Evolutionary conservation across 805 yeast genomes (phyloP).

Genomic region (Millerozyma miso): DNA sequence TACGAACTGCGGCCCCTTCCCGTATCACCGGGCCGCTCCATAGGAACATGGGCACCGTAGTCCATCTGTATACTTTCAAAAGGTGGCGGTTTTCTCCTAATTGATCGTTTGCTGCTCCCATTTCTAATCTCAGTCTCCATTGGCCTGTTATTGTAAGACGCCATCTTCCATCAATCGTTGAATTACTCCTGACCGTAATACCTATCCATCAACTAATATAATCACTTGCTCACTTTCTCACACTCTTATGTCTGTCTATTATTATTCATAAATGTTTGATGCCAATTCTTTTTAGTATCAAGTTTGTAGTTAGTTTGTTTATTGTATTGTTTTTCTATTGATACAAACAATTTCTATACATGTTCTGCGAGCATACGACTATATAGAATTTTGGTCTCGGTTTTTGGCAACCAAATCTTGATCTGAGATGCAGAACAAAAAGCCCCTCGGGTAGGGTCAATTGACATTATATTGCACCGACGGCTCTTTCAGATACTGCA

Average conservation of each 20-base stretch:
- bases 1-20: too few relatives aligned
- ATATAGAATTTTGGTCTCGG: too few relatives aligned
- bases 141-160: background rate
- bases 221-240: background rate
- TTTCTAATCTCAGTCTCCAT: background rate
- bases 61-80: background rate
- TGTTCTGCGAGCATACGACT: background rate
- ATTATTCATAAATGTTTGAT: too few relatives aligned
- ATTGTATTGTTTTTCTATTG: background rate
- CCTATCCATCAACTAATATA: background rate
- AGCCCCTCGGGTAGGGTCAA: too few relatives aligned
- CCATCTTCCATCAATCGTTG: background rate
- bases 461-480: too few relatives aligned
- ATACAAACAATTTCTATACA: background rate
- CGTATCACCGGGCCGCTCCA: background rate
- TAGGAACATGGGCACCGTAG: background rate
- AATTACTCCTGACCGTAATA: background rate
- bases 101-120: constrained; percentile 1
- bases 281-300: background rate
- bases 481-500: too few relatives aligned
- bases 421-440: too few relatives aligned
- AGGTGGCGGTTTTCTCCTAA: constrained; percentile 6
- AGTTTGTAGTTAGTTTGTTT: background rate
- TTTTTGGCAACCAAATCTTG: too few relatives aligned
- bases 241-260: background rate